Evolutionary conservation across 768 basidiomycete genomes (phyloP).

Genomic region (Agaricus subrufescens): DNA sequence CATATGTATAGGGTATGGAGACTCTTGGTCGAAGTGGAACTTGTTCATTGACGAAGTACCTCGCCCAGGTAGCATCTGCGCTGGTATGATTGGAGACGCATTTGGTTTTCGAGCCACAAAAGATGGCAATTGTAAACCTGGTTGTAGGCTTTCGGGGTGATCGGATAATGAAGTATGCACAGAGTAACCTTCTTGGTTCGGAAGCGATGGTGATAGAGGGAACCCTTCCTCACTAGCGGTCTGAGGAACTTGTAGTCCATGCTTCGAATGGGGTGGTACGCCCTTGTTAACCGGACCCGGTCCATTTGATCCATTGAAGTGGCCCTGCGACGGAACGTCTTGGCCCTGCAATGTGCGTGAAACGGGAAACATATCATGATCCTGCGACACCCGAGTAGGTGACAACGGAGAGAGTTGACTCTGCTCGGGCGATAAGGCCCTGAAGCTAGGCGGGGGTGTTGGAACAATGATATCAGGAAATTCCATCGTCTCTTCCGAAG

Average conservation of each 20-base stretch:
- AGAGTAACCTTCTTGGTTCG: constrained; percentile 3
- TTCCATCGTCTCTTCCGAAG: constrained; percentile 32
- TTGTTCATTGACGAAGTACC: constrained; percentile 33
- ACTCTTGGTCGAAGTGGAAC: constrained; percentile 70
- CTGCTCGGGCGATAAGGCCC: constrained; percentile 22
- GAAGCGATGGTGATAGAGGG: not conserved
- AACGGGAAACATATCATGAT: constrained; percentile 9
- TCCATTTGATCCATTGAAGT: not conserved
- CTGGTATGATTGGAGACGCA: constrained; percentile 33
- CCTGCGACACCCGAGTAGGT: constrained; percentile 7
- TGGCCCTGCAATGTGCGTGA: constrained; percentile 21
- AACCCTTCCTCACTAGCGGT: not conserved
- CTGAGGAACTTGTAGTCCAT: constrained; percentile 2
- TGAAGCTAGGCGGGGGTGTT: constrained; percentile 17
- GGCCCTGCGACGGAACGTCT: not conserved
- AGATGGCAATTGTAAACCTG: not conserved
- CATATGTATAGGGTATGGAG: constrained; percentile 53
- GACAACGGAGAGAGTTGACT: not conserved
- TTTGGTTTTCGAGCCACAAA: constrained; percentile 13
- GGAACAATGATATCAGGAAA: constrained; percentile 31
- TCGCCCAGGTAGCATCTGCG: constrained; percentile 34
- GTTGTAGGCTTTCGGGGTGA: constrained; percentile 1
- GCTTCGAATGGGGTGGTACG: constrained; percentile 10
- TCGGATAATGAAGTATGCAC: constrained; percentile 6
- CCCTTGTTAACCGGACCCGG: not conserved